Evolutionary conservation across 2,329 filamentous ascomycete genomes (phyloP), one percentile per base, ranked within the genome.

Genomic region (Xylariaceae sp.): DNA sequence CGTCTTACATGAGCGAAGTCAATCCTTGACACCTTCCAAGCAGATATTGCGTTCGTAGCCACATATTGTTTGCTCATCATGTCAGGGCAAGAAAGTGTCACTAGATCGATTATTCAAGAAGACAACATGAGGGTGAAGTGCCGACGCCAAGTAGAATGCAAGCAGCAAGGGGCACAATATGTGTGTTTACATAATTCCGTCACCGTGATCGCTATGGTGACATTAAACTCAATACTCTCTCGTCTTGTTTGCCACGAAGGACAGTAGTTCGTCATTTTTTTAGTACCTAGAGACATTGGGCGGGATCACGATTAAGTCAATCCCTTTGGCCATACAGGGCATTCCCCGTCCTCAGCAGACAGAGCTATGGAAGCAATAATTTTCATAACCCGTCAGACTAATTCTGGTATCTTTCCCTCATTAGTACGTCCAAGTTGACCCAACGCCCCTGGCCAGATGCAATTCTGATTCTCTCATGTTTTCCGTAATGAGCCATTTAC

Each of bases 381-480:
- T 53, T 52, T 49, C 44, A 50, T 54, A 46, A 51, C 55, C 55
- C 55, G 48, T 54, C 53, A 56, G 62, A 70, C 73, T 69, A 68
- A 68, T 65, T 71, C 70, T 81, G 90, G 86, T 96, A 90, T 97
- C 92, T 97, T 97, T 97, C 92, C 92, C 90, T 96, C 91, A 87
- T 96, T 80, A 96, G 90, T 86, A 84, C 86, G 77, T 74, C 78
- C 78, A 82, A 82, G 77, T 78, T 74, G 73, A 77, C 72, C 75
- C 73, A 62, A 58, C 56, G 68, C 66, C 69, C 68, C 63, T 66
- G 63, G 62, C 59, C 58, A 50, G 46, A 47, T 52, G 58, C 52
- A 59, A 57, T 58, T 54, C 48, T 39, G 45, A 49, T 30, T 45
- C 45, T 51, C 49, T 38, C 57, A 55, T 56, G 48, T 51, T 57